Evolutionary conservation across 257 asterid species (phyloP).

Genomic region (Jaltomata sinuosa): DNA sequence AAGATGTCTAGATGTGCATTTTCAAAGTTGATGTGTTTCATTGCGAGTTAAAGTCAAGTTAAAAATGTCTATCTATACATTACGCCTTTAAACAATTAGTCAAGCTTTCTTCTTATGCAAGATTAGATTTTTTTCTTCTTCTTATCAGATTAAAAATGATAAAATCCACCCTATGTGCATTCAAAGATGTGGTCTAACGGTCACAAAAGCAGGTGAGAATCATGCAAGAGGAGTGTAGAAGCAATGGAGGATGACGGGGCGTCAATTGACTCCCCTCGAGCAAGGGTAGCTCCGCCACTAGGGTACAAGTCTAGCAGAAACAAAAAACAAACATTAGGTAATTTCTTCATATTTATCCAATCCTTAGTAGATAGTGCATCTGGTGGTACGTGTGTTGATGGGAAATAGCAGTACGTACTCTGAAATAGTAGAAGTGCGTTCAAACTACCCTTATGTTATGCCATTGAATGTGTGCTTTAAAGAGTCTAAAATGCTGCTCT

Average conservation of each 20-base stretch:
- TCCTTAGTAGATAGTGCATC: not conserved
- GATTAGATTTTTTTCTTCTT: too few relatives aligned
- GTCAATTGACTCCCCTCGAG: not conserved
- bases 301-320: not conserved
- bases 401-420: not conserved
- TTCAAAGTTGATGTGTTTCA: too few relatives aligned
- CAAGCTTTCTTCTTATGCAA: not conserved
- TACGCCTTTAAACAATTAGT: not conserved
- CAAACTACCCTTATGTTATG: not conserved
- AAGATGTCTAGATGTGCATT: too few relatives aligned
- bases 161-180: too few relatives aligned
- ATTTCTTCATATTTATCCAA: not conserved
- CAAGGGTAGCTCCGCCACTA: not conserved
- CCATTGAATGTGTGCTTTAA: not conserved
- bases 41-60: too few relatives aligned
- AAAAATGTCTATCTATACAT: too few relatives aligned
- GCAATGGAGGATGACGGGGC: not conserved
- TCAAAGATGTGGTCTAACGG: not conserved
- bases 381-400: accelerated
- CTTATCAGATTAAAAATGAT: too few relatives aligned
- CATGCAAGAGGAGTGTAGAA: not conserved
- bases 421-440: not conserved
- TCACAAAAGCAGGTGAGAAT: not conserved
- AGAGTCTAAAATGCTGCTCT: constrained; percentile 21
- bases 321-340: not conserved